Conservation (phyloP, 1,284 basidiomycete genomes). For the Microbotryomycetes sp. region DNA sequence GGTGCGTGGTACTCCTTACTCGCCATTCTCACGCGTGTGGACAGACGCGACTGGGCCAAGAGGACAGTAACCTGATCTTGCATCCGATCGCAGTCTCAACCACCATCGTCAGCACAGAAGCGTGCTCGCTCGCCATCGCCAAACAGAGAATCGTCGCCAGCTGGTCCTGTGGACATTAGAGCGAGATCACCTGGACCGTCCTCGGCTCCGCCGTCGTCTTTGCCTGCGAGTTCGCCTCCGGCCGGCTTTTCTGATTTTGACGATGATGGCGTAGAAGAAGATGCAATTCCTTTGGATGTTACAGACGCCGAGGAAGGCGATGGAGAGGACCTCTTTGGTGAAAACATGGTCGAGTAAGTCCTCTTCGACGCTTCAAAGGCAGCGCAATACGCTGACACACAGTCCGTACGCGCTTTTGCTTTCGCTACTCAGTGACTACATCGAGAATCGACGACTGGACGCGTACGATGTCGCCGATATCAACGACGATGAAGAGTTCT, state of each 20-base stretch:
- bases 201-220: conserved; percentile 51
- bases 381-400: background rate
- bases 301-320: conserved; percentile 48
- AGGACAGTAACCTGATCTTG: background rate
- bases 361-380: conserved; percentile 1
- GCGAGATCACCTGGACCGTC: conserved; percentile 40
- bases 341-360: conserved; percentile 65
- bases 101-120: conserved; percentile 36
- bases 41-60: too few species aligned
- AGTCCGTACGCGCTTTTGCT: background rate
- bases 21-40: too few species aligned
- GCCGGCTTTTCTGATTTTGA: conserved; percentile 80
- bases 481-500: conserved; percentile 70
- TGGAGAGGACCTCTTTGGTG: conserved; percentile 88
- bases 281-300: conserved; percentile 13
- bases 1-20: too few species aligned
- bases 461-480: conserved; percentile 79
- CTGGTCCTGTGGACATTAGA: conserved; percentile 15
- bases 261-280: conserved; percentile 67
- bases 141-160: conserved; percentile 22
- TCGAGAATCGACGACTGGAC: conserved; percentile 72
- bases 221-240: conserved; percentile 75
- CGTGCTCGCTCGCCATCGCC: conserved; percentile 38
- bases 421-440: conserved; percentile 69
- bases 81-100: conserved; percentile 2